These are phyloP conservation scores for Hyphopichia buzzinii DNA, from an alignment of 1,139 yeast genomes.

Conservation along the genomic window DNA sequence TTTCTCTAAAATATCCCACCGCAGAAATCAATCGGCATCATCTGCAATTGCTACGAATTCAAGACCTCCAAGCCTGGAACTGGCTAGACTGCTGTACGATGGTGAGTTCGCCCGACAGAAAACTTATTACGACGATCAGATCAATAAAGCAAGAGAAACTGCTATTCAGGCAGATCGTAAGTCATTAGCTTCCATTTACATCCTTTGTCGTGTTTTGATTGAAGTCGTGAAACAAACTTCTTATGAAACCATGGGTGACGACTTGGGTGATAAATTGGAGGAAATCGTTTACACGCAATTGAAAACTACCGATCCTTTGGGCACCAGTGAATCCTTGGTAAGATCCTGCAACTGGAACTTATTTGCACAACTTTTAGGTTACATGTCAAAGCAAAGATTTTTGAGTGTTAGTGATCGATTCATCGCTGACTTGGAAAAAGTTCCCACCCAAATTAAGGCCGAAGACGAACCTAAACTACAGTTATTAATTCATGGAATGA, in stretches of 20 bases:
- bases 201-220: conserved; percentile 87
- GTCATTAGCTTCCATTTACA: conserved; percentile 81
- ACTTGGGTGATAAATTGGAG: conserved; percentile 79
- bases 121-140: conserved; percentile 36
- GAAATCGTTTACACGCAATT: conserved; percentile 92
- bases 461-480: conserved; percentile 74
- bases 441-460: conserved; percentile 50
- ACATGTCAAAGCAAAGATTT: conserved; percentile 83
- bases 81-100: conserved; percentile 8
- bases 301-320: conserved; percentile 80
- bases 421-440: conserved; percentile 85
- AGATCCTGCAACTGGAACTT: conserved; percentile 93
- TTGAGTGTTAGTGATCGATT: conserved; percentile 89
- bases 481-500: conserved; percentile 86
- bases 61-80: conserved; percentile 10
- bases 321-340: conserved; percentile 59
- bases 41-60: conserved; percentile 13
- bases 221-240: conserved; percentile 92
- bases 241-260: conserved; percentile 68
- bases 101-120: conserved; percentile 23
- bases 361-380: conserved; percentile 85
- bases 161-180: conserved; percentile 86
- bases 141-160: conserved; percentile 60
- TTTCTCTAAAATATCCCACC: conserved; percentile 36
- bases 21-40: conserved; percentile 38